Percentiles rank a stretch among this genome's conserved stretches.
These are phyloP conservation scores for Apostasia shenzhenica DNA, from an alignment of 106 monocot species.

Conservation along the genomic window DNA sequence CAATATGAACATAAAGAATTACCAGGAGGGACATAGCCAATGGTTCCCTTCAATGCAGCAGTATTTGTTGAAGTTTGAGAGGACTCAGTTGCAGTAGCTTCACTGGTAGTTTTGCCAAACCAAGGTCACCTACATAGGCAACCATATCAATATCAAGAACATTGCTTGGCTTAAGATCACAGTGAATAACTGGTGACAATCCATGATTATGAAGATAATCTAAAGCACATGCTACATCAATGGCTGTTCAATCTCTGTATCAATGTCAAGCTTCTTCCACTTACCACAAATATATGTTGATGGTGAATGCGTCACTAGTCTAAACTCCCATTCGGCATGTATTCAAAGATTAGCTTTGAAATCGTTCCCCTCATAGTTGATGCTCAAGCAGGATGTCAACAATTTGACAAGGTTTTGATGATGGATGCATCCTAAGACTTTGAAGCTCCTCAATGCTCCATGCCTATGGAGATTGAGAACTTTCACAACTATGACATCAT, in stretches of 20 bases:
- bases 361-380: slow-evolving; percentile 17
- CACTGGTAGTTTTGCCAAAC: slow-evolving; percentile 21
- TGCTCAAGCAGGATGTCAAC: slow-evolving; percentile 17
- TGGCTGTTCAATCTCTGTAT: slow-evolving; percentile 18
- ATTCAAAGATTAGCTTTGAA: slow-evolving; percentile 31
- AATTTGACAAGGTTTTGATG: slow-evolving; percentile 44
- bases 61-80: slow-evolving; percentile 2
- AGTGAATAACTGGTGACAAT: slow-evolving; percentile 26
- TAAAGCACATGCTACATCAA: slow-evolving; percentile 43
- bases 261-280: background rate
- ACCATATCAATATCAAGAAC: slow-evolving; percentile 37
- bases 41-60: slow-evolving; percentile 26
- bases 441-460: slow-evolving; percentile 38
- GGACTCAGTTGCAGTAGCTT: background rate
- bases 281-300: background rate
- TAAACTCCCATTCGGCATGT: slow-evolving; percentile 31
- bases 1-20: background rate
- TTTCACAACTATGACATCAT: slow-evolving; percentile 21
- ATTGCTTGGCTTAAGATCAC: slow-evolving; percentile 56
- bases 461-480: slow-evolving; percentile 26
- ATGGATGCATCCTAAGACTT: slow-evolving; percentile 14
- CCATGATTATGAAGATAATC: slow-evolving; percentile 45
- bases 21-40: slow-evolving; percentile 55
- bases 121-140: slow-evolving; percentile 43
- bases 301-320: slow-evolving; percentile 23